Conservation (phyloP, 176 grass and related monocot species). For the Carex cristatella region DNA sequence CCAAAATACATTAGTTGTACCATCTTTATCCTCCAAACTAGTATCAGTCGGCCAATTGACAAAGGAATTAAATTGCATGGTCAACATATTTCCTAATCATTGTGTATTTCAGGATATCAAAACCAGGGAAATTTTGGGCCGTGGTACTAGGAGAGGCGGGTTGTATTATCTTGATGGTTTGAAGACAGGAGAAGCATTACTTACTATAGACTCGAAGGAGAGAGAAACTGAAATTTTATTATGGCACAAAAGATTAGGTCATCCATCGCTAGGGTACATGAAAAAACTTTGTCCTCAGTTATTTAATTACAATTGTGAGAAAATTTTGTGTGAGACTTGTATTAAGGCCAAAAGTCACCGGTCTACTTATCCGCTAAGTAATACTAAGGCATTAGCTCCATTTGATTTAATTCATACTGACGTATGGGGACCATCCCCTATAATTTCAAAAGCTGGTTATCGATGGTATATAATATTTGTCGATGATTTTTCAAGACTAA, state of each 20-base stretch:
- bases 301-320: neutral
- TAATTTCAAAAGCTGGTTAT: neutral
- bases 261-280: neutral
- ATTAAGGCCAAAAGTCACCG: neutral
- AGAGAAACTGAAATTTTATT: too few species aligned
- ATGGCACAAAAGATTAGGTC: too few species aligned
- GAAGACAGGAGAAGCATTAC: too few species aligned
- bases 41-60: neutral
- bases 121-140: neutral
- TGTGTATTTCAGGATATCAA: neutral
- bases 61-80: neutral
- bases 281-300: neutral
- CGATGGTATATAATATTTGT: neutral
- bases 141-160: neutral
- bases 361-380: too few species aligned
- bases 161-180: neutral
- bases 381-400: too few species aligned
- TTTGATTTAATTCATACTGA: neutral
- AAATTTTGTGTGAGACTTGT: neutral
- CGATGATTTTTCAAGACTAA: neutral
- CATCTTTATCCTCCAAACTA: neutral
- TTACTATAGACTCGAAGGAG: too few species aligned
- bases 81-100: neutral
- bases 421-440: neutral
- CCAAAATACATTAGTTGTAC: neutral